Conservation (phyloP, 768 basidiomycete genomes). For the Lactarius indigo region DNA sequence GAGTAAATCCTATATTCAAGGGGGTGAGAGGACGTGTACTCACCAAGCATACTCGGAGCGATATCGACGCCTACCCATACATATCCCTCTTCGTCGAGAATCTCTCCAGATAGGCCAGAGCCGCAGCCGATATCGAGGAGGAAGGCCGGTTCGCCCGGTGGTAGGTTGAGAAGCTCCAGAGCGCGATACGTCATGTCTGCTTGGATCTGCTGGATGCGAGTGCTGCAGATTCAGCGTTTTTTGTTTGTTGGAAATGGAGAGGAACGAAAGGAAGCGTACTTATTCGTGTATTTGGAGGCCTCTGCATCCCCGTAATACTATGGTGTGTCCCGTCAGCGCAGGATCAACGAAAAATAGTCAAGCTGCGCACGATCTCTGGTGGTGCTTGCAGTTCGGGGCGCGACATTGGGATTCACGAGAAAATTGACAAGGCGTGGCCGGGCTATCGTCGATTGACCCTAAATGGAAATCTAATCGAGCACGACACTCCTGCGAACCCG, state of each 20-base stretch:
- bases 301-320: slow-evolving; percentile 97
- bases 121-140: slow-evolving; percentile 97
- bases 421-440: not conserved
- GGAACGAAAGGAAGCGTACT: slow-evolving; percentile 43
- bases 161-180: slow-evolving; percentile 82
- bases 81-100: slow-evolving; percentile 91
- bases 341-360: not conserved
- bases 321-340: not conserved
- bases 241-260: not conserved
- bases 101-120: slow-evolving; percentile 94
- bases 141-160: slow-evolving; percentile 74
- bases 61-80: slow-evolving; percentile 93
- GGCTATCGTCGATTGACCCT: not conserved
- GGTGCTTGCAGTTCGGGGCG: slow-evolving; percentile 61
- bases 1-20: not conserved
- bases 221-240: slow-evolving; percentile 43
- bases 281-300: slow-evolving; percentile 95
- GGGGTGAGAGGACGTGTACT: slow-evolving; percentile 28
- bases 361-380: slow-evolving; percentile 63
- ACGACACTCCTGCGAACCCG: slow-evolving; percentile 11
- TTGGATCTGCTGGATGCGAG: slow-evolving; percentile 95
- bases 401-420: slow-evolving; percentile 40
- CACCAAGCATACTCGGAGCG: slow-evolving; percentile 95
- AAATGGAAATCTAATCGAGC: not conserved
- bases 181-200: slow-evolving; percentile 97